Percentiles rank a stretch among this genome's conserved stretches.
Conservation (phyloP, 225 moss, liverwort and hornwort genomes). For the Antitrichia curtipendula region DNA sequence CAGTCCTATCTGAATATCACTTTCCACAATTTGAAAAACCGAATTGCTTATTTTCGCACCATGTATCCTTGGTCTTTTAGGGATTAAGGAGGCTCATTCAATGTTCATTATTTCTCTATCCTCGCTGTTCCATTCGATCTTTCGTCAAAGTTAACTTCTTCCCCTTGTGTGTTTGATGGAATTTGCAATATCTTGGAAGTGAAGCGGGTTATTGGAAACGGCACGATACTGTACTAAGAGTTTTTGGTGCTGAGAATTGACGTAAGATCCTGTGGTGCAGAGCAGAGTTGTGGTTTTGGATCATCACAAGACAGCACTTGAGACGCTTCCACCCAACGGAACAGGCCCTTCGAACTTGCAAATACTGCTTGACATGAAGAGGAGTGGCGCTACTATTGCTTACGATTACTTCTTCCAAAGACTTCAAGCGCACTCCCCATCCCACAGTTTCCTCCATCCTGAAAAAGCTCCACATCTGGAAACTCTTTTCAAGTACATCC, state of each 20-base stretch:
- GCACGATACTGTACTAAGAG: not conserved
- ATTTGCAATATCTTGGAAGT: not conserved
- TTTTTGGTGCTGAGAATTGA: not conserved
- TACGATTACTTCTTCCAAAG: conserved; percentile 54
- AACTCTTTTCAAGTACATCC: conserved; percentile 63
- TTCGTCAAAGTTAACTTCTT: not conserved
- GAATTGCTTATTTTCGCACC: not conserved
- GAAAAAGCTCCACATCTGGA: conserved; percentile 20
- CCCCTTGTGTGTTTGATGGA: not conserved
- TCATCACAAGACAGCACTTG: conserved; percentile 87
- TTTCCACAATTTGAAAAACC: not conserved
- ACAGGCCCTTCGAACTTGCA: conserved; percentile 56
- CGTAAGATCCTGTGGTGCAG: conserved; percentile 17
- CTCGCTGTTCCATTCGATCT: not conserved
- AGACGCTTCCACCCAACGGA: conserved; percentile 46
- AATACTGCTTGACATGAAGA: conserved; percentile 52
- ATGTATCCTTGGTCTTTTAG: not conserved
- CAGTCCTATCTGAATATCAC: not conserved
- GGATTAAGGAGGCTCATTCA: not conserved
- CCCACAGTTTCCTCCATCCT: not conserved
- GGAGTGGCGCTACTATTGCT: conserved; percentile 74
- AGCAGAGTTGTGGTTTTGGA: conserved; percentile 82
- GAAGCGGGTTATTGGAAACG: not conserved
- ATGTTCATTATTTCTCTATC: not conserved
- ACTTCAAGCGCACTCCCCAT: not conserved